Evolutionary conservation across 805 yeast genomes (phyloP).

Genomic region (Metschnikowia matae): DNA sequence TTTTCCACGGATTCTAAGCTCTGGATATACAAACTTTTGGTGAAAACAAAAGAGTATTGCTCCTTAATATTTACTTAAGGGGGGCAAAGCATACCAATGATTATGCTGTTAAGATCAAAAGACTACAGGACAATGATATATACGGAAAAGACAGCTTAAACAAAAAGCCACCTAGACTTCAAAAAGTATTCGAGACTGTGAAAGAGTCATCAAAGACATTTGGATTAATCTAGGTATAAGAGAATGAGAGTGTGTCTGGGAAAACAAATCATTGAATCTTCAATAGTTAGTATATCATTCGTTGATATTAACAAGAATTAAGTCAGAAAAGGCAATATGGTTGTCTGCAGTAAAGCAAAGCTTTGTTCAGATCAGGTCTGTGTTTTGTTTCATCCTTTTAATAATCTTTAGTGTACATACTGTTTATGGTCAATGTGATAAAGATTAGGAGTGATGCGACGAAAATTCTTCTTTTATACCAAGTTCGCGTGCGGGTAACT

Average conservation of each 20-base stretch:
- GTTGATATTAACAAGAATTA: slow-evolving; percentile 2
- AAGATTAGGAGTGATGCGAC: neutral
- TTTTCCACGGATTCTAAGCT: too few relatives aligned
- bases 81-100: too few relatives aligned
- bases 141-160: neutral
- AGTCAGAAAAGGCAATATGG: slow-evolving; percentile 21
- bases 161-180: too few relatives aligned
- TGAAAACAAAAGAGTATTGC: too few relatives aligned
- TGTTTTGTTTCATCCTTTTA: slow-evolving; percentile 20
- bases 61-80: too few relatives aligned
- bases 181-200: too few relatives aligned
- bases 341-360: slow-evolving; percentile 20
- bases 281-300: slow-evolving; percentile 4
- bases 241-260: neutral
- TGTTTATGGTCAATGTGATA: neutral
- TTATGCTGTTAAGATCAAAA: too few relatives aligned
- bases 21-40: too few relatives aligned
- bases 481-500: slow-evolving; percentile 2
- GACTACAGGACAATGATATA: neutral
- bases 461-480: slow-evolving; percentile 4
- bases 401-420: slow-evolving; percentile 15
- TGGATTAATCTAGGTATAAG: neutral
- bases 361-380: slow-evolving; percentile 23
- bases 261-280: neutral
- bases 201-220: too few relatives aligned